phyloP scores from a whole-genome alignment of 2,329 filamentous ascomycete genomes.

The Iodosphaeria phyllophila region DNA sequence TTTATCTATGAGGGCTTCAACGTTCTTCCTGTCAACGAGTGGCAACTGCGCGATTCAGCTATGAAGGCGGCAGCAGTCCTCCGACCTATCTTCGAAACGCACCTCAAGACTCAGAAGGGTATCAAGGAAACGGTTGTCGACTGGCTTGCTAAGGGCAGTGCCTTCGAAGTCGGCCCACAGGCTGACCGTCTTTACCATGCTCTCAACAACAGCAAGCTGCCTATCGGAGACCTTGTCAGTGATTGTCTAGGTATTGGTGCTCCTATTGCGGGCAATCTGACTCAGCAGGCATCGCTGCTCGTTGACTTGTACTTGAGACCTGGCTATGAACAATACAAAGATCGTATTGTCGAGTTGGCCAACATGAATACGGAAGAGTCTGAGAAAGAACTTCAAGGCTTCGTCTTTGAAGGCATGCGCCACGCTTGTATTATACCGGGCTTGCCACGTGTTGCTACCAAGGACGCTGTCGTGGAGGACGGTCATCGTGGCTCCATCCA shows the following conservation, averaged over 20 bases:
- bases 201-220: constrained; percentile 23
- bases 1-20: constrained; percentile 35
- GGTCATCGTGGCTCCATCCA: constrained; percentile 24
- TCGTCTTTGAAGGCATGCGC: constrained; percentile 34
- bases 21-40: constrained; percentile 24
- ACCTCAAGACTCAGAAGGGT: constrained; percentile 24
- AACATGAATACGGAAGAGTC: constrained; percentile 21
- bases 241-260: constrained; percentile 30
- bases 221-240: constrained; percentile 25
- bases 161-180: constrained; percentile 26
- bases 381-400: constrained; percentile 28
- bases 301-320: constrained; percentile 31
- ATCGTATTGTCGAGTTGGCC: constrained; percentile 28
- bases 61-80: constrained; percentile 19
- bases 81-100: constrained; percentile 20
- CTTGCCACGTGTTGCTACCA: constrained; percentile 27
- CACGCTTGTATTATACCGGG: constrained; percentile 30
- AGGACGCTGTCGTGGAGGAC: constrained; percentile 21
- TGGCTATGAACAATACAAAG: constrained; percentile 29
- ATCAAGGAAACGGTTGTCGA: constrained; percentile 22
- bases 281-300: constrained; percentile 31
- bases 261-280: constrained; percentile 29
- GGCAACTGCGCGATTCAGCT: constrained; percentile 24
- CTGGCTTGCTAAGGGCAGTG: constrained; percentile 25
- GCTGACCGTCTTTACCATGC: constrained; percentile 32